Evolutionary conservation across 305 asterid species (phyloP).

Genomic region (Fraxinus sp.): DNA sequence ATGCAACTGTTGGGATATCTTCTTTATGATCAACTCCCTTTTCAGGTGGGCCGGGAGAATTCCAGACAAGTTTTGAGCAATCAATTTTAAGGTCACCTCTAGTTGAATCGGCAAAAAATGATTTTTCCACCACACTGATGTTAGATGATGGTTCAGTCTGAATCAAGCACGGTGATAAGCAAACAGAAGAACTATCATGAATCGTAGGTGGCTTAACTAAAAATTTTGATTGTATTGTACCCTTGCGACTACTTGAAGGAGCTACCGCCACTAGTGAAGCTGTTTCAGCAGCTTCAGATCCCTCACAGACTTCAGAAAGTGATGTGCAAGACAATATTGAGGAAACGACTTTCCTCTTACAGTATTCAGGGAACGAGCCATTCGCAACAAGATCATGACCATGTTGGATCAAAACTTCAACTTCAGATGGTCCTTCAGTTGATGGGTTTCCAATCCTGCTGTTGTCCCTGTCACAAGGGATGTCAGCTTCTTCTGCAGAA

Average conservation of each 20-base stretch:
- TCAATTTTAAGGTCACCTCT: conserved; percentile 31
- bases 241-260: not conserved
- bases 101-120: conserved; percentile 25
- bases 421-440: conserved; percentile 30
- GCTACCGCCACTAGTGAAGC: conserved; percentile 4
- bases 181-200: conserved; percentile 2
- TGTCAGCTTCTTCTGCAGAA: conserved; percentile 33
- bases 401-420: conserved; percentile 28
- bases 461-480: conserved; percentile 29
- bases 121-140: not conserved
- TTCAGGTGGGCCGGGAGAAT: conserved; percentile 27
- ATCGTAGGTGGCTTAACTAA: not conserved
- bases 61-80: conserved; percentile 35
- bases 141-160: conserved; percentile 14
- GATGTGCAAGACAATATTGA: conserved; percentile 32
- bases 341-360: conserved; percentile 43
- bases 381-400: conserved; percentile 31
- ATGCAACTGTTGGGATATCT: conserved; percentile 27
- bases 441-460: conserved; percentile 26
- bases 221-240: conserved; percentile 1
- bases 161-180: conserved; percentile 19
- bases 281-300: conserved; percentile 5
- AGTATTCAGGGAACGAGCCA: conserved; percentile 29
- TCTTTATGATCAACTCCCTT: conserved; percentile 36
- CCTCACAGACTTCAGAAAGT: conserved; percentile 30